These are phyloP conservation scores for Acanthamoeba sp. DNA, from an alignment of 208 protist species.

Conservation along the genomic window DNA sequence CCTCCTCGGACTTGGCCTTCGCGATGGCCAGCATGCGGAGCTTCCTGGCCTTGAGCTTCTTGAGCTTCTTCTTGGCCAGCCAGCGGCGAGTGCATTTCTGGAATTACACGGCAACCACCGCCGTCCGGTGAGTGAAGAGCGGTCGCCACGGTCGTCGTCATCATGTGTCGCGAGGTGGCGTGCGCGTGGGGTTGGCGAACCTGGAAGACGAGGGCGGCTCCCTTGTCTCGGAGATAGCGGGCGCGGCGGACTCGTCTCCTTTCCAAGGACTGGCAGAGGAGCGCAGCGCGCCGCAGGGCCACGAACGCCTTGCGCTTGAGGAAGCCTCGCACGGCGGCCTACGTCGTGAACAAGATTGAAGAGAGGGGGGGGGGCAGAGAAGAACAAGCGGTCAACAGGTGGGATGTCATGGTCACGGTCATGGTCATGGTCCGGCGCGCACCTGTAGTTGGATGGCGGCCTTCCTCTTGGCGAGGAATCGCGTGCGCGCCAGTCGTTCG, in stretches of 20 bases:
- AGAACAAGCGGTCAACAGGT: too few species aligned
- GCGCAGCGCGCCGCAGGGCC: not conserved
- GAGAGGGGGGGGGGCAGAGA: too few species aligned
- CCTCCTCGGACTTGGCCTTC: not conserved
- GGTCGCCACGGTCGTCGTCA: too few species aligned
- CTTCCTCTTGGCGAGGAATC: conserved; percentile 11
- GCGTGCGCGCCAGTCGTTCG: not conserved
- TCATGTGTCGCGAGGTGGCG: too few species aligned
- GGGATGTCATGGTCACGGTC: too few species aligned
- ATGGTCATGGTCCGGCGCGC: not conserved
- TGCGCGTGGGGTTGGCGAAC: not conserved
- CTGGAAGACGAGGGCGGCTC: not conserved
- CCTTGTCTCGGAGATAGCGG: not conserved
- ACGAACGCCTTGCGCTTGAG: not conserved
- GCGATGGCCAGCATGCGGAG: not conserved
- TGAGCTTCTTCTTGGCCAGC: not conserved
- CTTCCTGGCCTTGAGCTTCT: conserved; percentile 2
- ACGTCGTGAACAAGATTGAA: too few species aligned
- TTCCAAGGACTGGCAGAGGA: not conserved
- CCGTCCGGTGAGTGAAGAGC: too few species aligned
- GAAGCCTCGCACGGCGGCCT: not conserved
- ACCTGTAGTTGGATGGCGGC: not conserved
- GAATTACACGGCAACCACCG: not conserved
- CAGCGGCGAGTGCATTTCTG: not conserved
- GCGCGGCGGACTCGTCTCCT: not conserved